A percentile compares a stretch with the other conserved stretches of the same genome.
phyloP scores from a whole-genome alignment of 495 filamentous ascomycete species.

The Trypethelium eluteriae region DNA sequence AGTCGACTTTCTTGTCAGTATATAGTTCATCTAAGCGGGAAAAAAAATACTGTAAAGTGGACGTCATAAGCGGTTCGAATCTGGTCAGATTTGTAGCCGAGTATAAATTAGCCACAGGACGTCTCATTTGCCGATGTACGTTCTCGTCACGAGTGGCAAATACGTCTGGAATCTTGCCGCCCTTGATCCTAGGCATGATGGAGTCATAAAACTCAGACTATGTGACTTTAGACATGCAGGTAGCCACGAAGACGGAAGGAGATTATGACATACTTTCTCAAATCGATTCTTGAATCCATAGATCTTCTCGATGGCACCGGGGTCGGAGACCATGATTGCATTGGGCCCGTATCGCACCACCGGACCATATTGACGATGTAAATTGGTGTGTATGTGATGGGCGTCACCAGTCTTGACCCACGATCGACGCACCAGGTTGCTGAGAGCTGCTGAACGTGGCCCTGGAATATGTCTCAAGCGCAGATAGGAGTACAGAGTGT shows the following conservation, averaged over 20 bases:
- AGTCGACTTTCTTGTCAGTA: slow-evolving; percentile 24
- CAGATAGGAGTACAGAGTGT: background rate
- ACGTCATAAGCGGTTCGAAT: background rate
- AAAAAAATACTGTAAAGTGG: background rate
- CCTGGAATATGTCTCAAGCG: background rate
- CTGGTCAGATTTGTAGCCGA: background rate
- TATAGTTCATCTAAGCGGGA: slow-evolving; percentile 27
- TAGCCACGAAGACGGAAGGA: background rate
- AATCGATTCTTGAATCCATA: background rate
- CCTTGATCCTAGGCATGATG: background rate
- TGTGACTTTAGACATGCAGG: background rate
- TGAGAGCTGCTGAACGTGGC: background rate
- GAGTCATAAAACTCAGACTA: background rate
- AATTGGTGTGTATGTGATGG: background rate
- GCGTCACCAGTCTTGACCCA: background rate
- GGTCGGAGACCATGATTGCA: background rate
- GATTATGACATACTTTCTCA: background rate
- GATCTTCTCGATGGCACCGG: background rate
- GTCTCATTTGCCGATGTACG: background rate
- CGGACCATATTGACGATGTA: background rate
- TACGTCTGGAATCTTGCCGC: background rate
- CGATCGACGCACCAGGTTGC: background rate
- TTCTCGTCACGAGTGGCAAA: slow-evolving; percentile 1
- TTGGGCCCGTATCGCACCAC: background rate
- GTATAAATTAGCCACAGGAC: background rate